Conservation (phyloP, 805 yeast genomes). For the Metschnikowia matae region DNA sequence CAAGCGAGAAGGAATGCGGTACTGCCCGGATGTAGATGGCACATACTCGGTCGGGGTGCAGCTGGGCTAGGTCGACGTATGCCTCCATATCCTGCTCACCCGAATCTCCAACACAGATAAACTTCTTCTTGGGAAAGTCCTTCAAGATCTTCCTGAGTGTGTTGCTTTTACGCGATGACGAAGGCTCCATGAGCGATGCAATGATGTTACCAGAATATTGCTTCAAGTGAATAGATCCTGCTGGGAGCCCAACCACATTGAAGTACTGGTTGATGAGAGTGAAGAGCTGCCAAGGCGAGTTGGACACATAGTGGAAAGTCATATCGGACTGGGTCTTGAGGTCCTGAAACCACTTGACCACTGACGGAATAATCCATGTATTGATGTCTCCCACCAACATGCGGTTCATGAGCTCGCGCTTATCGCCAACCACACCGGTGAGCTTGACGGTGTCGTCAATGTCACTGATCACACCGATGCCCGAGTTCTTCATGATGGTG, state of each 20-base stretch:
- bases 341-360: constrained; percentile 66
- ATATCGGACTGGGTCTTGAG: constrained; percentile 43
- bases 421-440: constrained; percentile 89
- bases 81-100: constrained; percentile 96
- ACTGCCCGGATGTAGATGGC: constrained; percentile 84
- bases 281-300: constrained; percentile 90
- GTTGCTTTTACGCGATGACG: constrained; percentile 71
- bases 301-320: constrained; percentile 89
- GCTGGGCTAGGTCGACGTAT: constrained; percentile 63
- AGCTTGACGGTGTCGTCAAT: constrained; percentile 90
- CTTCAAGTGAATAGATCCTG: constrained; percentile 81
- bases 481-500: constrained; percentile 39
- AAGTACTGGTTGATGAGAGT: constrained; percentile 57
- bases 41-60: constrained; percentile 57
- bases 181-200: constrained; percentile 80
- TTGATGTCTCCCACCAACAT: constrained; percentile 63
- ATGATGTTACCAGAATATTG: constrained; percentile 82
- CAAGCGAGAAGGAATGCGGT: constrained; percentile 58
- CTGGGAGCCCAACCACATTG: constrained; percentile 55
- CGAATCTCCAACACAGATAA: constrained; percentile 88
- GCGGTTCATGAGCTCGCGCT: constrained; percentile 74
- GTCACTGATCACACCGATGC: constrained; percentile 79
- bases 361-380: constrained; percentile 71
- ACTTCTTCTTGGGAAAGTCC: constrained; percentile 75
- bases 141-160: constrained; percentile 57